These are phyloP conservation scores for Tubosaeta sp. DNA, from an alignment of 768 basidiomycete genomes.

Conservation along the genomic window DNA sequence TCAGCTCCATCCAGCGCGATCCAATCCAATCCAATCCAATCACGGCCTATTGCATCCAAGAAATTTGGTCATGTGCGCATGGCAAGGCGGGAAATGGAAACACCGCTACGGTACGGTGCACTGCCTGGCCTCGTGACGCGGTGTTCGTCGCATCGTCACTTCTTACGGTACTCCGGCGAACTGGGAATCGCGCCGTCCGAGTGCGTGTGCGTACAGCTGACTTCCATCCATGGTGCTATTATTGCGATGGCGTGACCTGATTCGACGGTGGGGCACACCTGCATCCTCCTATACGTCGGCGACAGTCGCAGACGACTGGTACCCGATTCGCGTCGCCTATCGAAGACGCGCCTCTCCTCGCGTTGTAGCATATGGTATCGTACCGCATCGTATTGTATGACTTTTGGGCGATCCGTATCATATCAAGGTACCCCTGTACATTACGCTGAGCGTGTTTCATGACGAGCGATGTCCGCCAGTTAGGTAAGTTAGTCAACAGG, in stretches of 20 bases:
- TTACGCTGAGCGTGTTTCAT: neutral
- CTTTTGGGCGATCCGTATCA: neutral
- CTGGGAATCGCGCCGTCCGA: neutral
- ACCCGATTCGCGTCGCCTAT: neutral
- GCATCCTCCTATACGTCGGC: neutral
- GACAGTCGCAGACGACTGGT: neutral
- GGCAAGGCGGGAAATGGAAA: neutral
- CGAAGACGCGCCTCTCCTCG: neutral
- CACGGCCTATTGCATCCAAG: neutral
- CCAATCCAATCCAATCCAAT: neutral
- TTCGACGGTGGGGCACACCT: neutral
- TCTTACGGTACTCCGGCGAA: neutral
- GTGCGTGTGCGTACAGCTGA: neutral
- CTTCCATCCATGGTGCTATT: neutral
- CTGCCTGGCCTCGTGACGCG: neutral
- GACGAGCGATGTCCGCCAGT: neutral
- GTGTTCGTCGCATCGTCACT: neutral
- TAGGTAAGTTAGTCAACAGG: neutral
- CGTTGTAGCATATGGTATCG: neutral
- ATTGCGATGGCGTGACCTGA: neutral
- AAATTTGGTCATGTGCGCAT: neutral
- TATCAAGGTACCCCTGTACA: neutral
- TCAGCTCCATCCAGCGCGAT: neutral
- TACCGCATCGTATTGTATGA: neutral
- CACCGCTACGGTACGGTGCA: neutral